Base-by-base conservation (phyloP, 306 rosid genomes). In the Cicer bijugum region DNA sequence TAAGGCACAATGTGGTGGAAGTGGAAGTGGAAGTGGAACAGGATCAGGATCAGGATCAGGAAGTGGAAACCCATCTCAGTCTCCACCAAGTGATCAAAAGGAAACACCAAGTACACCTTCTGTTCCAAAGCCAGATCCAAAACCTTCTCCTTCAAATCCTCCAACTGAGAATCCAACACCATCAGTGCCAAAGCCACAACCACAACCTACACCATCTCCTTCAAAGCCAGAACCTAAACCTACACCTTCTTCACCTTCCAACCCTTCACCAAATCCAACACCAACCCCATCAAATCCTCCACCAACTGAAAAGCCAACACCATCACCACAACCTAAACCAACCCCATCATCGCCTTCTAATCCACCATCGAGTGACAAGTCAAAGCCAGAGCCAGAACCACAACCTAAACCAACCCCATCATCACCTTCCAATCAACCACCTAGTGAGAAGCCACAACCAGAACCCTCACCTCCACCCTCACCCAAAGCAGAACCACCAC, bases 1-100 rank as follows among this genome's bases (percentile, higher is more conserved):
- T 75, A 89, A 89, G 86, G 65, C 77, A 4, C 76, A 69, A 48
- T 93, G 98, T 72, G 83, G 87, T 16, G 55, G 56, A 12, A 12
- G 2, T 9, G 55, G 56, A 12, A 4, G 2, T 47, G 51, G 51
- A 10, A 11, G 6, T 47, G 53, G 9, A 15, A 3, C 8, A 4
- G 44, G 44, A 15, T 3, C 8, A 4, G 44, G 44, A 39, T 4
- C 7, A 0, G 44, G 44, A 23, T 19, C 20, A 23, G 33, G 33
- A 28, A 28, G 33, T 28, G 33, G 33, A 28, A 38, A 15, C 6
- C 9, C 75, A 0, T n/a, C 56, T n/a, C 46, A 16, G 5, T n/a
- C 67, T 37, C 12, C 67, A 3, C 16, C 67, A 58, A 28, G 15
- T 28, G 64, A 58, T 58, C 42, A 11, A 23, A 11, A 72, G 5